A percentile compares a stretch with the other conserved stretches of the same genome.
Conservation (phyloP, 2,329 filamentous ascomycete genomes). For the Lomentospora prolificans region DNA sequence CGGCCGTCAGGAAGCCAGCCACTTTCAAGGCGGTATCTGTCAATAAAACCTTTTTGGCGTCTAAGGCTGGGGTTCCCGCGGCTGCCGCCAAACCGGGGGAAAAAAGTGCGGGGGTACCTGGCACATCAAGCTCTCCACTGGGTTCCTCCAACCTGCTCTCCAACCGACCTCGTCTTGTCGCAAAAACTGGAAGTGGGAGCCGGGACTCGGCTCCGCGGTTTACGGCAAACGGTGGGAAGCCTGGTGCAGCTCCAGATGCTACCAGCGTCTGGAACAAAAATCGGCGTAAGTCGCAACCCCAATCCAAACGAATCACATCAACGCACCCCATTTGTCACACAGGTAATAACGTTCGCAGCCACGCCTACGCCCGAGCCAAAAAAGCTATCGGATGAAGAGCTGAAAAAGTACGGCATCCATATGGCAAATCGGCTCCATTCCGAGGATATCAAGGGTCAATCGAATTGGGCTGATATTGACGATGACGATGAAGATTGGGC, state of each 20-base stretch:
- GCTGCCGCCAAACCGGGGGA: slow-evolving; percentile 39
- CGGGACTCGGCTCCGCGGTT: slow-evolving; percentile 37
- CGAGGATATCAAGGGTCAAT: slow-evolving; percentile 63
- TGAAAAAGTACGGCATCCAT: slow-evolving; percentile 80
- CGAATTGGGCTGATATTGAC: slow-evolving; percentile 84
- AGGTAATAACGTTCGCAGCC: slow-evolving; percentile 29
- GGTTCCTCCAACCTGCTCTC: slow-evolving; percentile 31
- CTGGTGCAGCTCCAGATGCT: slow-evolving; percentile 52
- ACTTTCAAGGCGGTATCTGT: slow-evolving; percentile 81
- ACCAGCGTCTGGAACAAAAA: slow-evolving; percentile 86
- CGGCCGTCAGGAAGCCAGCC: slow-evolving; percentile 61
- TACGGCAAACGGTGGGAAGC: slow-evolving; percentile 43
- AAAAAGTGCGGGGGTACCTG: slow-evolving; percentile 36
- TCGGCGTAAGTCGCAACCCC: slow-evolving; percentile 60
- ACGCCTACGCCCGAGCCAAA: slow-evolving; percentile 61
- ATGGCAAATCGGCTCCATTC: slow-evolving; percentile 69
- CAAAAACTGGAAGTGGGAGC: slow-evolving; percentile 57
- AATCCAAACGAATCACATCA: no score
- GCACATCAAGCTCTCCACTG: slow-evolving; percentile 26
- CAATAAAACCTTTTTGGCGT: slow-evolving; percentile 73
- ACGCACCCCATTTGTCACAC: no score
- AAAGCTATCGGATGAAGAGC: slow-evolving; percentile 77
- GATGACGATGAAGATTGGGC: slow-evolving; percentile 85
- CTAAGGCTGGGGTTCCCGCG: slow-evolving; percentile 45
- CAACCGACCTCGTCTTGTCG: slow-evolving; percentile 62